A percentile compares a stretch with the other conserved stretches of the same genome.
Evolutionary conservation across 805 yeast genomes (phyloP).

Genomic region (Ogataea paraovalis): DNA sequence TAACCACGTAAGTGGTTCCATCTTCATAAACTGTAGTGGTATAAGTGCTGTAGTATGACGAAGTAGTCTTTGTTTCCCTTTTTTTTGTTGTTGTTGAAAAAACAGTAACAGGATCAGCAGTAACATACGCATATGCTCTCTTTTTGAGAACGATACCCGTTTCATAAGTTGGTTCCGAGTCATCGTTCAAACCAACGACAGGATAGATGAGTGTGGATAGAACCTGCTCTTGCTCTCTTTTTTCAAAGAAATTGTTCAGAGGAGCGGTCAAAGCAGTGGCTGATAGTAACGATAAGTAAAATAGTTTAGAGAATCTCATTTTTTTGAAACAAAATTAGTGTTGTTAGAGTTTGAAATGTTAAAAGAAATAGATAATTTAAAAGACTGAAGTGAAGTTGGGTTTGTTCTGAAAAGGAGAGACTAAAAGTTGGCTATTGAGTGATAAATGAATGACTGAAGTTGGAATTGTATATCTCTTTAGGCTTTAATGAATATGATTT

Average conservation of each 20-base stretch:
- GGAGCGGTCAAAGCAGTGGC: slow-evolving; percentile 14
- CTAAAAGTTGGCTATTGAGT: slow-evolving; percentile 1
- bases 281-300: slow-evolving; percentile 9
- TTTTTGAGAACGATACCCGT: slow-evolving; percentile 16
- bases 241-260: slow-evolving; percentile 5
- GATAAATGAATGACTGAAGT: slow-evolving; percentile 11
- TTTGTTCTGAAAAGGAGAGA: not conserved
- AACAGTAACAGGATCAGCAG: slow-evolving; percentile 23
- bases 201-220: slow-evolving; percentile 9
- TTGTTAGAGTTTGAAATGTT: too few species aligned
- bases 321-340: not conserved
- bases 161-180: slow-evolving; percentile 4
- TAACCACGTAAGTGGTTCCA: slow-evolving; percentile 5
- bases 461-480: not conserved
- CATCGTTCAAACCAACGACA: slow-evolving; percentile 7
- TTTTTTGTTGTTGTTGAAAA: slow-evolving; percentile 18
- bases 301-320: slow-evolving; percentile 11
- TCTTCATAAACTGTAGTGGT: slow-evolving; percentile 6
- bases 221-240: slow-evolving; percentile 5
- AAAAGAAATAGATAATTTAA: not conserved
- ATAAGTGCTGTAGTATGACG: slow-evolving; percentile 5
- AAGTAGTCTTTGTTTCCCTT: slow-evolving; percentile 17
- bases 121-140: slow-evolving; percentile 27
- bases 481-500: not conserved
- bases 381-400: not conserved